These are phyloP conservation scores for Tetrastigma voinierianum DNA, from an alignment of 164 flowering plant species.

Conservation along the genomic window DNA sequence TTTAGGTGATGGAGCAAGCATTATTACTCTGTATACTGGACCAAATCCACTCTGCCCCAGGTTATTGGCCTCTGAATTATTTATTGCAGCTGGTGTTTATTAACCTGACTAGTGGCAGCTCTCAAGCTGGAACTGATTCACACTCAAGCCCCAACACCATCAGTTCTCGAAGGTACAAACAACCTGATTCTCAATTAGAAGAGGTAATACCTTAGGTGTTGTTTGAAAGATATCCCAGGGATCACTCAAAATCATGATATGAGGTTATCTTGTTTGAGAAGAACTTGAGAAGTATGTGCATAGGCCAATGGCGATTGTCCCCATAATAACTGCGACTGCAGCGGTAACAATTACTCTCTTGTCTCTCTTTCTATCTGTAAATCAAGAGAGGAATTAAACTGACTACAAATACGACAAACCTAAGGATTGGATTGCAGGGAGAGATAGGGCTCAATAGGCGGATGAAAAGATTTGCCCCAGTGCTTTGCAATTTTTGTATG, in stretches of 20 bases:
- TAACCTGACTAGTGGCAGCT: conserved; percentile 21
- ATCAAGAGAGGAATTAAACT: too few species aligned
- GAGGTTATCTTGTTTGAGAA: conserved; percentile 6
- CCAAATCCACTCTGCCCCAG: conserved; percentile 40
- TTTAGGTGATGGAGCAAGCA: background rate
- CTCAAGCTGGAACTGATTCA: conserved; percentile 18
- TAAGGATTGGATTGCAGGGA: too few species aligned
- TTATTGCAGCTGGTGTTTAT: conserved; percentile 23
- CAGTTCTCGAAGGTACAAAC: too few species aligned
- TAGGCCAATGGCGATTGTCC: background rate
- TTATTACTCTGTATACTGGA: conserved; percentile 28
- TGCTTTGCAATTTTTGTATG: conserved; percentile 19
- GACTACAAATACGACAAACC: too few species aligned
- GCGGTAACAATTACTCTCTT: background rate
- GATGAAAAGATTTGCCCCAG: conserved; percentile 37
- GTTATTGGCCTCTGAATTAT: conserved; percentile 19
- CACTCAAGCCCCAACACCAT: background rate
- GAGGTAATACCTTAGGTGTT: too few species aligned
- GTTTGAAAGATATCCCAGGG: background rate
- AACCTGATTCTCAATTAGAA: too few species aligned
- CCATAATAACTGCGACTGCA: conserved; percentile 9
- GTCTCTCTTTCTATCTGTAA: conserved; percentile 9
- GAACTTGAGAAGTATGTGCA: conserved; percentile 7
- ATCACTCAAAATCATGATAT: too few species aligned
- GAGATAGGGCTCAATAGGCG: conserved; percentile 8